phyloP scores from a whole-genome alignment of 306 rosid genomes.

The Glycyrrhiza uralensis region DNA sequence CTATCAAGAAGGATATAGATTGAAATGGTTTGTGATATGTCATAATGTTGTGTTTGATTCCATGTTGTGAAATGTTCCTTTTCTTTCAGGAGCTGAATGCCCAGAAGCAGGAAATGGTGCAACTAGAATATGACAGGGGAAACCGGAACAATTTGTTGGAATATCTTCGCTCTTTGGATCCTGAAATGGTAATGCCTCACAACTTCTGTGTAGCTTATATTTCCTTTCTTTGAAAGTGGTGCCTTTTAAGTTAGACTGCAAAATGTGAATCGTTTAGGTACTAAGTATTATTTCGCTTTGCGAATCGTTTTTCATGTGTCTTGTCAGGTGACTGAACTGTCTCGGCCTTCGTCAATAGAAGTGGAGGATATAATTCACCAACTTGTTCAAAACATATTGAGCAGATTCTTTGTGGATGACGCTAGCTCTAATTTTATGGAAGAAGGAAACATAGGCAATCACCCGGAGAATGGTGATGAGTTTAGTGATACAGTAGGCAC shows the following conservation, averaged over 20 bases:
- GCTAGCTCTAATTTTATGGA: slow-evolving; percentile 40
- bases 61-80: background rate
- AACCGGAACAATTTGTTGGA: slow-evolving; percentile 73
- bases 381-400: slow-evolving; percentile 72
- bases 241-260: background rate
- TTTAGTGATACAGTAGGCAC: slow-evolving; percentile 48
- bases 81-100: slow-evolving; percentile 74
- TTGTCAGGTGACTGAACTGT: slow-evolving; percentile 73
- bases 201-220: background rate
- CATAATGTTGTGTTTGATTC: background rate
- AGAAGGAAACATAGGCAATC: slow-evolving; percentile 38
- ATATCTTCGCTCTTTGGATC: slow-evolving; percentile 83
- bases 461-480: slow-evolving; percentile 38
- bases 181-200: slow-evolving; percentile 65
- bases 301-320: background rate
- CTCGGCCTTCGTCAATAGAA: slow-evolving; percentile 77
- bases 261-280: background rate
- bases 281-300: background rate
- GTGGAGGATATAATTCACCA: slow-evolving; percentile 88
- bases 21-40: background rate
- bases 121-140: slow-evolving; percentile 58
- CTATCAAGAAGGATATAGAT: background rate
- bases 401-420: slow-evolving; percentile 54
- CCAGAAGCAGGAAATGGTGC: slow-evolving; percentile 58
- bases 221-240: slow-evolving; percentile 7